These are phyloP conservation scores for Venturia aucupariae DNA, from an alignment of 2,329 filamentous ascomycete genomes.

Conservation along the genomic window DNA sequence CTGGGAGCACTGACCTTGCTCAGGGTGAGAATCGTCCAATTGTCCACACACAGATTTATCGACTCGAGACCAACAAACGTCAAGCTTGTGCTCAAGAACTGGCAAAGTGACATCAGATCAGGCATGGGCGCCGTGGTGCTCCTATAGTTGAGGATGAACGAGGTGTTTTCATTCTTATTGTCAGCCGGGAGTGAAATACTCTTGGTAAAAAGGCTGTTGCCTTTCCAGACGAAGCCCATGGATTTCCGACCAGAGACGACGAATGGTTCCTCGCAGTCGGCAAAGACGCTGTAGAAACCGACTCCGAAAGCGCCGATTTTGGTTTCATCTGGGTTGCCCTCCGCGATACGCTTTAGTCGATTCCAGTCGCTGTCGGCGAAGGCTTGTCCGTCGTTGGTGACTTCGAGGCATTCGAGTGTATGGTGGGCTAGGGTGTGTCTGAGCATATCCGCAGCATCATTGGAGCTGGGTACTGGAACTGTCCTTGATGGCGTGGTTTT, in stretches of 20 bases:
- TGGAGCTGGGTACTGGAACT: slow-evolving; percentile 56
- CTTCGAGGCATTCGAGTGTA: slow-evolving; percentile 76
- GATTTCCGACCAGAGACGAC: slow-evolving; percentile 85
- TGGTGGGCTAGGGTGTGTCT: slow-evolving; percentile 80
- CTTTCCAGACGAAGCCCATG: slow-evolving; percentile 99
- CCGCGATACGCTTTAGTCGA: slow-evolving; percentile 90
- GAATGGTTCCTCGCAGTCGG: slow-evolving; percentile 96
- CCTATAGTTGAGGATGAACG: slow-evolving; percentile 91
- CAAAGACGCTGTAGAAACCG: slow-evolving; percentile 97
- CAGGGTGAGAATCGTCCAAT: slow-evolving; percentile 69
- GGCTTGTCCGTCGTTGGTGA: slow-evolving; percentile 82
- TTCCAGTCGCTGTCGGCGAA: slow-evolving; percentile 91
- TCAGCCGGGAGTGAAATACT: slow-evolving; percentile 64
- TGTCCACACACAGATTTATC: slow-evolving; percentile 86
- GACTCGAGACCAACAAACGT: slow-evolving; percentile 86
- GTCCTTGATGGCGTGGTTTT: slow-evolving; percentile 79
- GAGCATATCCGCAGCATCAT: slow-evolving; percentile 60
- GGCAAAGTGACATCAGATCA: slow-evolving; percentile 73
- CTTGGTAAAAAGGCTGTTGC: slow-evolving; percentile 91
- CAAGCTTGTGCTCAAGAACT: slow-evolving; percentile 89
- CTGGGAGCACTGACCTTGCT: slow-evolving; percentile 80
- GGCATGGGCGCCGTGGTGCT: slow-evolving; percentile 82
- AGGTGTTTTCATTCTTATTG: slow-evolving; percentile 62
- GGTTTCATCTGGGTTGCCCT: slow-evolving; percentile 96
- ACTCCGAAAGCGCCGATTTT: slow-evolving; percentile 99